Evolutionary conservation across 2,329 filamentous ascomycete species (phyloP).

Genomic region (Mariannaea sp.): DNA sequence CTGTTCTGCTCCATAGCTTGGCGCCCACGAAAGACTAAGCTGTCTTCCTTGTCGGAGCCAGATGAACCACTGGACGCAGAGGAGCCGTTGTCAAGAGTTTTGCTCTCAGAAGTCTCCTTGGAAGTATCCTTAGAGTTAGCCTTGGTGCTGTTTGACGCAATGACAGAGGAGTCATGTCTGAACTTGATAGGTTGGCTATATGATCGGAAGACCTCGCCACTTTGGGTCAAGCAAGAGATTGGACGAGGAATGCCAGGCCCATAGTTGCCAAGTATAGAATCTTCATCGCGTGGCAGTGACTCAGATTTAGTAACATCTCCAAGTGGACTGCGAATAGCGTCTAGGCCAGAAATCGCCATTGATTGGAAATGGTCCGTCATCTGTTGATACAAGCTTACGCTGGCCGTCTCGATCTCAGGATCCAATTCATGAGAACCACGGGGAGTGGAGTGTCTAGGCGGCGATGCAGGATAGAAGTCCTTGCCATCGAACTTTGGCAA

Average conservation of each 20-base stretch:
- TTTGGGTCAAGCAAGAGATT: slow-evolving; percentile 31
- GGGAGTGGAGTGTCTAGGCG: slow-evolving; percentile 45
- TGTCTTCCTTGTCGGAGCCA: slow-evolving; percentile 30
- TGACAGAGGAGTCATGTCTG: not conserved
- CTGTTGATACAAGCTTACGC: slow-evolving; percentile 2
- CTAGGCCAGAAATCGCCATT: slow-evolving; percentile 15
- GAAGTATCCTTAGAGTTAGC: not conserved
- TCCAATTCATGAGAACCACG: slow-evolving; percentile 9
- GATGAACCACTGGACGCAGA: slow-evolving; percentile 31
- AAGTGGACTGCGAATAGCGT: slow-evolving; percentile 29
- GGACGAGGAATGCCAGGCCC: slow-evolving; percentile 31
- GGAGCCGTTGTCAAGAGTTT: slow-evolving; percentile 32
- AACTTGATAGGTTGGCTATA: slow-evolving; percentile 35
- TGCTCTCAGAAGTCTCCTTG: not conserved
- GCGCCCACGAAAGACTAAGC: slow-evolving; percentile 47
- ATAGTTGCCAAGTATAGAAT: slow-evolving; percentile 29
- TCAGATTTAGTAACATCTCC: slow-evolving; percentile 44
- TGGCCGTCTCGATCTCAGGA: not conserved
- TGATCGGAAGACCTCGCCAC: slow-evolving; percentile 36
- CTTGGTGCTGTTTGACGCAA: not conserved
- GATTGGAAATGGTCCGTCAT: slow-evolving; percentile 26
- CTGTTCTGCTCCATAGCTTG: slow-evolving; percentile 34
- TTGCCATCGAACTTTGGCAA: slow-evolving; percentile 69
- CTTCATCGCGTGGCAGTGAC: slow-evolving; percentile 33
- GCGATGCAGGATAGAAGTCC: slow-evolving; percentile 65